Percentiles rank a stretch among this genome's conserved stretches.
Evolutionary conservation across 2,329 filamentous ascomycete genomes (phyloP).

Genomic region (Phaeosphaeria sp.): DNA sequence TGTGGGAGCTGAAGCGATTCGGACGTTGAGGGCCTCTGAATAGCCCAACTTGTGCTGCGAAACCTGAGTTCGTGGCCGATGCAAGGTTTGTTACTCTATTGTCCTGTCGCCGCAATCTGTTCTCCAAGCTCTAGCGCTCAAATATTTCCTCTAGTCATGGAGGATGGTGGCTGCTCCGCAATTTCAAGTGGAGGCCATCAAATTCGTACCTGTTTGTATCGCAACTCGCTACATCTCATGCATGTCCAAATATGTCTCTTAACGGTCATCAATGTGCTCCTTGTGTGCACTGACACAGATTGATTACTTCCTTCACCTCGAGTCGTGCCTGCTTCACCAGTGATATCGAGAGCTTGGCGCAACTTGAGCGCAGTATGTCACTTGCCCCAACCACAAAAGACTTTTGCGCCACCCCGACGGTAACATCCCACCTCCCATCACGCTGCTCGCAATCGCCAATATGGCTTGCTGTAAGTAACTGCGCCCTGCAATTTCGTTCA

Average conservation of each 20-base stretch:
- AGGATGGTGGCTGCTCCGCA: too few relatives aligned
- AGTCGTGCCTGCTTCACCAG: background rate
- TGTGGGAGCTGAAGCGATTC: conserved; percentile 58
- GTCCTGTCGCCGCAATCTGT: background rate
- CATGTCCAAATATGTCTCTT: background rate
- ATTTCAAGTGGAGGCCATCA: too few relatives aligned
- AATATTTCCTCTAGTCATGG: too few relatives aligned
- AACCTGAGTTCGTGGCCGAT: too few relatives aligned
- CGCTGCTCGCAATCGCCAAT: background rate
- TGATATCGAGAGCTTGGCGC: background rate
- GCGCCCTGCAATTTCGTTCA: background rate
- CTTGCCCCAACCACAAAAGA: background rate
- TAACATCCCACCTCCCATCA: background rate
- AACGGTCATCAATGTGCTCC: background rate
- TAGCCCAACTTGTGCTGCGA: too few relatives aligned
- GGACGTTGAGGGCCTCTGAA: conserved; percentile 47
- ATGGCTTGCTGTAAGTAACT: conserved; percentile 7
- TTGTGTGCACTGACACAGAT: background rate
- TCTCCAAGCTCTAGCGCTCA: too few relatives aligned
- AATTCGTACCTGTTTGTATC: background rate
- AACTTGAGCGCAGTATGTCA: background rate
- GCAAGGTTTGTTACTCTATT: background rate
- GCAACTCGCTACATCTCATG: background rate
- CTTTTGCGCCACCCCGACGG: background rate
- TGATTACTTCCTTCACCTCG: background rate